Percentiles rank a stretch among this genome's conserved stretches.
Conservation (phyloP, 2,329 filamentous ascomycete species). For the Fusarium poae region DNA sequence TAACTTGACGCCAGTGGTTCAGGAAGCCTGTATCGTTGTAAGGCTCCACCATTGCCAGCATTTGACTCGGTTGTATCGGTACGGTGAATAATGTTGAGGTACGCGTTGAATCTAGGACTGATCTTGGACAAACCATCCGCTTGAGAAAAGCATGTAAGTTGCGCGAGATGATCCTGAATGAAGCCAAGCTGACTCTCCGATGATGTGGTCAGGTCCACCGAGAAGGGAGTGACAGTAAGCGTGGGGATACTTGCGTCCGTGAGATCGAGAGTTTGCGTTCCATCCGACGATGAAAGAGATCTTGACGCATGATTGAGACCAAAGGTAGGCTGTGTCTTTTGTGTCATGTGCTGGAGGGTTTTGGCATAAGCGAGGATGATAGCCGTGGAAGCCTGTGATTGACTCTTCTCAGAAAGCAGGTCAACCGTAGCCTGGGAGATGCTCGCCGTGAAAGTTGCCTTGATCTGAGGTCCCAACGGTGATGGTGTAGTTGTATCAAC, state of each 20-base stretch:
- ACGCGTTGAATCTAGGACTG: constrained; percentile 9
- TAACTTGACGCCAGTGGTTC: constrained; percentile 22
- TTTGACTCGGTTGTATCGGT: accelerated
- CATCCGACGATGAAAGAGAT: constrained; percentile 11
- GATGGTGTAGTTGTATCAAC: accelerated
- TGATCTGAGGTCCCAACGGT: constrained; percentile 9
- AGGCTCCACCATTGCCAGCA: accelerated
- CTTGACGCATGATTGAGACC: constrained; percentile 29
- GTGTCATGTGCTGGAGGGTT: neutral
- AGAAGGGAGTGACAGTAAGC: constrained; percentile 9
- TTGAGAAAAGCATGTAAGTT: constrained; percentile 16
- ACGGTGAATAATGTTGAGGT: constrained; percentile 24
- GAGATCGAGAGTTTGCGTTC: constrained; percentile 12
- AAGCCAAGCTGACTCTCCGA: neutral
- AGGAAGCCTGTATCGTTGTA: constrained; percentile 9
- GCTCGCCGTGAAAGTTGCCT: neutral
- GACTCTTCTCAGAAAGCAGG: neutral
- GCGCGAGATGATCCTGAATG: constrained; percentile 19
- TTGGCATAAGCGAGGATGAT: constrained; percentile 18
- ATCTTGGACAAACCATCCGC: neutral
- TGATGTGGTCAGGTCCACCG: neutral
- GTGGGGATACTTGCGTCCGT: constrained; percentile 12
- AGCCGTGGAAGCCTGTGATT: neutral
- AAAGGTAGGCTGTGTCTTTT: neutral
- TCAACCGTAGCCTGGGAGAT: accelerated